Evolutionary conservation across 805 yeast species (phyloP).

Genomic region (Candida ulmi): DNA sequence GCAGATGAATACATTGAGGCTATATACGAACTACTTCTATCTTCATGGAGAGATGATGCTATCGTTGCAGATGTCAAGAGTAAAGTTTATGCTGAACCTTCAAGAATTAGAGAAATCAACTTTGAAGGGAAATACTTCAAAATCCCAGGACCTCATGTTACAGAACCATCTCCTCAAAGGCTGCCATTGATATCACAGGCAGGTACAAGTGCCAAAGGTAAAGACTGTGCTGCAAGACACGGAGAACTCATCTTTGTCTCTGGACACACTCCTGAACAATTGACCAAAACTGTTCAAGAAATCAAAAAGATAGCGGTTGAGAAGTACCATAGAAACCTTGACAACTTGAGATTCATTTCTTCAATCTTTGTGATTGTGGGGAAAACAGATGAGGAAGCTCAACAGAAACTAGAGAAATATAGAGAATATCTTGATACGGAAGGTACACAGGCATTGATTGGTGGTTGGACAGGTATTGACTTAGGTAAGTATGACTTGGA

Average conservation of each 20-base stretch:
- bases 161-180: slow-evolving; percentile 36
- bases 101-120: slow-evolving; percentile 31
- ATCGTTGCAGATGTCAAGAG: slow-evolving; percentile 16
- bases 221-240: slow-evolving; percentile 33
- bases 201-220: slow-evolving; percentile 34
- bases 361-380: slow-evolving; percentile 30
- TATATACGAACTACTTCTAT: slow-evolving; percentile 30
- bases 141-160: slow-evolving; percentile 35
- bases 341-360: slow-evolving; percentile 32
- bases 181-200: slow-evolving; percentile 38
- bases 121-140: too few relatives aligned
- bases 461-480: slow-evolving; percentile 39
- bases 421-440: slow-evolving; percentile 28
- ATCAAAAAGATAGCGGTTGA: slow-evolving; percentile 27
- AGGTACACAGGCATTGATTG: slow-evolving; percentile 37
- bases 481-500: slow-evolving; percentile 11
- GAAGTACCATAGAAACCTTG: slow-evolving; percentile 29
- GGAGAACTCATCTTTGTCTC: slow-evolving; percentile 35
- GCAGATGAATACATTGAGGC: slow-evolving; percentile 37
- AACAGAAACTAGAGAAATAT: slow-evolving; percentile 26
- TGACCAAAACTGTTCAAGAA: slow-evolving; percentile 23
- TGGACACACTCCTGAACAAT: slow-evolving; percentile 27
- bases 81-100: slow-evolving; percentile 31
- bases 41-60: slow-evolving; percentile 37
- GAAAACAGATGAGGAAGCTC: slow-evolving; percentile 34